A percentile compares a stretch with the other conserved stretches of the same genome.
phyloP scores from a whole-genome alignment of 2,329 filamentous ascomycete species.

The Aspergillus costaricaensis region DNA sequence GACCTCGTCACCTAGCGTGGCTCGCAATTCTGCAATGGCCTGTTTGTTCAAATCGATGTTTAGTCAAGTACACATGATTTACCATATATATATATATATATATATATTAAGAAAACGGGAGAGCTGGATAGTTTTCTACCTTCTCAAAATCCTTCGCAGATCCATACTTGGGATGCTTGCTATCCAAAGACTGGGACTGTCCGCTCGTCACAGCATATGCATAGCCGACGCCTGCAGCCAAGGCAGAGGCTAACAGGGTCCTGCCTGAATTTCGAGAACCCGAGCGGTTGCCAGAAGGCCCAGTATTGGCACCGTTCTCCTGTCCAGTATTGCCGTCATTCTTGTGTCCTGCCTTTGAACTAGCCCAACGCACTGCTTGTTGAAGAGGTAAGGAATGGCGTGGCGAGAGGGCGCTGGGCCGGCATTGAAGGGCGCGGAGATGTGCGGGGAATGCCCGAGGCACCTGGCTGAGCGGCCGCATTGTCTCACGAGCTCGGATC shows the following conservation, averaged over 20 bases:
- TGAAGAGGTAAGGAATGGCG: slow-evolving; percentile 9
- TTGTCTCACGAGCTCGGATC: slow-evolving; percentile 10
- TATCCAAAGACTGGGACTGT: slow-evolving; percentile 18
- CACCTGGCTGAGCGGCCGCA: slow-evolving; percentile 26
- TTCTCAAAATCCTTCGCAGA: slow-evolving; percentile 42
- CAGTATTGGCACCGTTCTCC: slow-evolving; percentile 18
- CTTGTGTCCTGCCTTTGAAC: slow-evolving; percentile 11
- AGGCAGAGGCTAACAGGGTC: slow-evolving; percentile 51
- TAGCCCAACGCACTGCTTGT: slow-evolving; percentile 23
- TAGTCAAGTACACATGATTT: not conserved
- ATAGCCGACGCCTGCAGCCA: slow-evolving; percentile 57
- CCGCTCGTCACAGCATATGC: slow-evolving; percentile 49
- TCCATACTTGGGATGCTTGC: slow-evolving; percentile 39
- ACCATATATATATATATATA: not conserved
- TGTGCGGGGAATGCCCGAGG: slow-evolving; percentile 30
- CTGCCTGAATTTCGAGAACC: slow-evolving; percentile 50
- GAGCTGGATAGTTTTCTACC: slow-evolving; percentile 23
- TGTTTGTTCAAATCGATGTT: slow-evolving; percentile 29
- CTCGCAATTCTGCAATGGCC: slow-evolving; percentile 59
- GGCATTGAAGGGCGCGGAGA: slow-evolving; percentile 27
- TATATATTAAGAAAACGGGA: not conserved
- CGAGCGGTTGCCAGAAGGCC: slow-evolving; percentile 16
- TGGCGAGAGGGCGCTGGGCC: slow-evolving; percentile 21
- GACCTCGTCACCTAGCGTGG: slow-evolving; percentile 57
- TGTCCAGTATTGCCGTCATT: slow-evolving; percentile 9